These are phyloP conservation scores for Saccharomycopsis olivae DNA, from an alignment of 805 yeast genomes.

Conservation along the genomic window DNA sequence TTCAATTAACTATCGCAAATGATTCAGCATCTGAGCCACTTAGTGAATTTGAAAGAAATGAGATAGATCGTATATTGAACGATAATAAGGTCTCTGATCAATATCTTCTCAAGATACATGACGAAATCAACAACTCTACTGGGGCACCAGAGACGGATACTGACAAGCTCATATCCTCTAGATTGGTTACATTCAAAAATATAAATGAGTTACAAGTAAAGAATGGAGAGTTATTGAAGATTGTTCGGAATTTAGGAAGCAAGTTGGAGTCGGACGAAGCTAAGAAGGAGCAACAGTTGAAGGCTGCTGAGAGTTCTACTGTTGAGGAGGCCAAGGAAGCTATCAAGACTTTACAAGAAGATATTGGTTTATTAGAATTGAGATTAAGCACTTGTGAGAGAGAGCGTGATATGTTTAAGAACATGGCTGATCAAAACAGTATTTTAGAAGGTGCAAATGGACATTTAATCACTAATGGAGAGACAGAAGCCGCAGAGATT, in stretches of 20 bases:
- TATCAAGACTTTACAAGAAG: conserved; percentile 49
- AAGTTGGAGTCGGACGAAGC: conserved; percentile 58
- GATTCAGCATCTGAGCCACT: conserved; percentile 34
- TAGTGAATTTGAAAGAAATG: conserved; percentile 51
- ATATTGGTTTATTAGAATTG: conserved; percentile 39
- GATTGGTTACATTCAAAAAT: conserved; percentile 60
- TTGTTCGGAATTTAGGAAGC: conserved; percentile 62
- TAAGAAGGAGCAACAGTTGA: conserved; percentile 25
- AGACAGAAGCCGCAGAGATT: background rate
- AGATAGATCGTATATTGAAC: conserved; percentile 44
- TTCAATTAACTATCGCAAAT: conserved; percentile 46
- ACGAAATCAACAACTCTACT: conserved; percentile 18
- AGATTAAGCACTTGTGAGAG: conserved; percentile 44
- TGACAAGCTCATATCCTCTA: conserved; percentile 56
- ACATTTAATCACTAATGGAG: background rate
- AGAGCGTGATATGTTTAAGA: conserved; percentile 58
- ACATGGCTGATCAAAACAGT: background rate
- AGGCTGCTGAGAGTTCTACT: conserved; percentile 35
- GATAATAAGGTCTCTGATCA: conserved; percentile 24
- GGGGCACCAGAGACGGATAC: conserved; percentile 47
- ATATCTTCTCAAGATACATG: conserved; percentile 18
- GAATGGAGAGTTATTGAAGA: conserved; percentile 60
- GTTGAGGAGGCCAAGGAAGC: conserved; percentile 61
- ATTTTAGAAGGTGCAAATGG: background rate
- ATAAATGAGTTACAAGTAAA: conserved; percentile 60